phyloP scores from a whole-genome alignment of 1,284 basidiomycete genomes.

The Tylopilus orsonianus region DNA sequence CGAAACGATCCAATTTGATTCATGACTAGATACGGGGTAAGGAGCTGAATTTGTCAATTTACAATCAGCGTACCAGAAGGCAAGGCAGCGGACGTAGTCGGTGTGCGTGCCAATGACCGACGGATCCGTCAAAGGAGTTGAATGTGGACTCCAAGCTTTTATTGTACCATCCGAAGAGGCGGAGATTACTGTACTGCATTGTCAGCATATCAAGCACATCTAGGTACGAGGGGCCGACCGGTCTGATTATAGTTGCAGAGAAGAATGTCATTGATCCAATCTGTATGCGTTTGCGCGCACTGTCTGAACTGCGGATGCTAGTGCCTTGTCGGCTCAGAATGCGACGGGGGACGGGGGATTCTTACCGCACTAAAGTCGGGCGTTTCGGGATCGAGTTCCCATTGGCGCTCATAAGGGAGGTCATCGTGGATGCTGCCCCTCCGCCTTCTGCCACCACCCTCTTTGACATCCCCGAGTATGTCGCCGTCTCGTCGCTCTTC shows the following conservation, averaged over 20 bases:
- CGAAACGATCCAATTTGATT: conserved; percentile 86
- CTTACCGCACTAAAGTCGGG: conserved; percentile 51
- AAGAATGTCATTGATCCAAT: conserved; percentile 97
- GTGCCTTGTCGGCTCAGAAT: conserved; percentile 8
- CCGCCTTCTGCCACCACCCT: conserved; percentile 37
- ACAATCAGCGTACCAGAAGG: conserved; percentile 56
- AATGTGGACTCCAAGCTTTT: conserved; percentile 92
- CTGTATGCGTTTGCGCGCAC: conserved; percentile 82
- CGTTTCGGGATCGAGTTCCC: conserved; percentile 68
- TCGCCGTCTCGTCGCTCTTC: conserved; percentile 64
- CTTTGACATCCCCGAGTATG: conserved; percentile 69
- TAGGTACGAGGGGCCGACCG: conserved; percentile 41
- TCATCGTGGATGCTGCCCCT: conserved; percentile 35
- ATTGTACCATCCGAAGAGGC: conserved; percentile 96
- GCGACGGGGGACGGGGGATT: conserved; percentile 13
- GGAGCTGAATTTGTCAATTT: conserved; percentile 9
- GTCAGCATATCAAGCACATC: conserved; percentile 7
- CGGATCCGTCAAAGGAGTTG: conserved; percentile 51
- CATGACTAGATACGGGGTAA: conserved; percentile 47
- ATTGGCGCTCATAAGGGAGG: conserved; percentile 69
- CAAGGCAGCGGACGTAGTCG: conserved; percentile 90
- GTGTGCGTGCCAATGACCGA: conserved; percentile 81
- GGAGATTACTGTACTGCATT: conserved; percentile 65
- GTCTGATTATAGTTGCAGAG: conserved; percentile 94
- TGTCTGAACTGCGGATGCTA: conserved; percentile 73